Base-by-base conservation (phyloP, 1,284 basidiomycete genomes). In the Ustilago tritici region DNA sequence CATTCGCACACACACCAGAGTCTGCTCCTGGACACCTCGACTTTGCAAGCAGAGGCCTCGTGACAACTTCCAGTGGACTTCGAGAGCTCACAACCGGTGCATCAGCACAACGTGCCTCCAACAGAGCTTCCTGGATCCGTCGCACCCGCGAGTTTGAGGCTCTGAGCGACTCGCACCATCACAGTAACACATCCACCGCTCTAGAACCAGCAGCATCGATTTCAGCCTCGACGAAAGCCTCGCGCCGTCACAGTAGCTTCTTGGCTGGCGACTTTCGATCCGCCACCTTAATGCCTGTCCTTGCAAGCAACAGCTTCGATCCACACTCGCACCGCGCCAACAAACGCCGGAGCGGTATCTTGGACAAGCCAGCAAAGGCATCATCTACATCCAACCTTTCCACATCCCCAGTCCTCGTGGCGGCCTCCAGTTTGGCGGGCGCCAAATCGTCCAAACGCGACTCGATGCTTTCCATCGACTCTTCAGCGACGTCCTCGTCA, bases 181-280 rank as follows among this genome's bases (percentile, higher is more conserved):
- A 73, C 52, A 12, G 49, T 12, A 57, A 34, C 28, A 34, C 32
- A 35, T 60, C 61, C 11, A 28, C 38, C 17, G n/a, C 50, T 17
- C 64, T 69, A 3, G 58, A 61, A 35, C 52, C 75, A 3, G 60
- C 67, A 17, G 57, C 66, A 7, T 54, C 47, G 17, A 38, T 54
- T 35, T 28, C 56, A 35, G 23, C 50, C 4, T 56, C 74, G 11
- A 61, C 47, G 2, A 36, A 57, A 38, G 62, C 69, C 23, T 77
- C 74, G 38, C 62, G 74, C 10, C 61, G 74, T 34, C 74, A 77
- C 62, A 77, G 74, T 66, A 77, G 74, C 52, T 72, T 77, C 49
- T 57, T 77, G 6, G 40, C 56, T 6, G 70, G 70, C 28, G 74
- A 77, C 9, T 64, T 63, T 38, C 57, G 65, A 5, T 56, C 66